Conservation (phyloP, 2,329 filamentous ascomycete genomes). For the Trichoderma hamatum region DNA sequence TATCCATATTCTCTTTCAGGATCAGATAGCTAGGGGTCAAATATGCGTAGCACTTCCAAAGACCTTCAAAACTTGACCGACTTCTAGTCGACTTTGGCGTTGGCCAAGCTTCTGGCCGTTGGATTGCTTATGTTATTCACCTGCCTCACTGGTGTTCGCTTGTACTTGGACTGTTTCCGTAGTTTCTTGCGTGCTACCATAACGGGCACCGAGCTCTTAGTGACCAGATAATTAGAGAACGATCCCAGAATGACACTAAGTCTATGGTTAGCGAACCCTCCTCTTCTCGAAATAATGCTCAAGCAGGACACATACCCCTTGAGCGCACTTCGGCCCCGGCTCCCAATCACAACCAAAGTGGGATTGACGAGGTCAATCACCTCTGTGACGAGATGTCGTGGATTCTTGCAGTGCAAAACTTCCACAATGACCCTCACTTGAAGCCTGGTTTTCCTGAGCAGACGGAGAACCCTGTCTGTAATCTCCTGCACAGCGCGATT, state of each 20-base stretch:
- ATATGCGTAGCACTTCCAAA: background rate
- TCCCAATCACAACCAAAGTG: constrained; percentile 90
- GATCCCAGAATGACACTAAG: constrained; percentile 86
- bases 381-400: constrained; percentile 93
- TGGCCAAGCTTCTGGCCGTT: constrained; percentile 65
- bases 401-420: constrained; percentile 97
- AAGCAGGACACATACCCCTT: constrained; percentile 71
- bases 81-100: constrained; percentile 71
- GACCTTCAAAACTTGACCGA: background rate
- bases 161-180: constrained; percentile 82
- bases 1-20: background rate
- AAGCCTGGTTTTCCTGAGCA: constrained; percentile 86
- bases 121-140: constrained; percentile 81
- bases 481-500: constrained; percentile 81
- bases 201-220: constrained; percentile 93
- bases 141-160: constrained; percentile 66
- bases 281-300: constrained; percentile 24
- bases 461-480: constrained; percentile 78
- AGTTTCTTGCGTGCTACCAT: constrained; percentile 96
- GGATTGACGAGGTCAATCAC: constrained; percentile 93
- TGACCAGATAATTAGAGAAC: constrained; percentile 96
- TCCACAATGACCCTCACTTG: constrained; percentile 94
- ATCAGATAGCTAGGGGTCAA: background rate
- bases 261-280: constrained; percentile 38
- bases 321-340: constrained; percentile 84